These are phyloP conservation scores for Sclerotinia borealis DNA, from an alignment of 2,329 filamentous ascomycete genomes.

Conservation along the genomic window DNA sequence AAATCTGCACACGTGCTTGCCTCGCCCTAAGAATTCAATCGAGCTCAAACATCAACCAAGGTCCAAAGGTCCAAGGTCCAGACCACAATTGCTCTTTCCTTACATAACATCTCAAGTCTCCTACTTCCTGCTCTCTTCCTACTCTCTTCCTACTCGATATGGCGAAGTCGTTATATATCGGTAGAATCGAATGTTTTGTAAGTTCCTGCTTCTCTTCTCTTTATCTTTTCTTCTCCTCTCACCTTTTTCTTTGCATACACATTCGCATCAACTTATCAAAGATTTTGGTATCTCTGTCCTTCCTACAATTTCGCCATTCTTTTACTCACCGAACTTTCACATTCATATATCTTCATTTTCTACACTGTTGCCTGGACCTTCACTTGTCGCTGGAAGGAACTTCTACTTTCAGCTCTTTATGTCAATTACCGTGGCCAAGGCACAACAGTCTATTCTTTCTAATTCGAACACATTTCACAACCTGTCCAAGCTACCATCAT, in stretches of 20 bases:
- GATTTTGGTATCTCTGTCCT: neutral
- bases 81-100: neutral
- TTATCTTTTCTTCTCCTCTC: neutral
- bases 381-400: neutral
- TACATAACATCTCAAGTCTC: neutral
- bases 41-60: neutral
- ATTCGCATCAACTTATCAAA: neutral
- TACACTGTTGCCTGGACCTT: neutral
- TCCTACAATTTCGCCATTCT: neutral
- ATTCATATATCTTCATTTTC: neutral
- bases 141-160: neutral
- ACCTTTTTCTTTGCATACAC: constrained; percentile 1
- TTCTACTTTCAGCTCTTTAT: neutral
- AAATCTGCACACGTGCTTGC: neutral
- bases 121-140: neutral
- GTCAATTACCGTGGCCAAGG: neutral
- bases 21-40: neutral
- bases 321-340: neutral
- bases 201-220: neutral
- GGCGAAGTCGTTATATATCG: neutral
- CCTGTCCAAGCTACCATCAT: too few species aligned
- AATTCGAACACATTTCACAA: neutral
- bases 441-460: neutral
- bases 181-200: neutral
- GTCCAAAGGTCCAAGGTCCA: too few species aligned